Evolutionary conservation across 129 eudicot genomes (phyloP).

Genomic region (Ambrosia trifida): DNA sequence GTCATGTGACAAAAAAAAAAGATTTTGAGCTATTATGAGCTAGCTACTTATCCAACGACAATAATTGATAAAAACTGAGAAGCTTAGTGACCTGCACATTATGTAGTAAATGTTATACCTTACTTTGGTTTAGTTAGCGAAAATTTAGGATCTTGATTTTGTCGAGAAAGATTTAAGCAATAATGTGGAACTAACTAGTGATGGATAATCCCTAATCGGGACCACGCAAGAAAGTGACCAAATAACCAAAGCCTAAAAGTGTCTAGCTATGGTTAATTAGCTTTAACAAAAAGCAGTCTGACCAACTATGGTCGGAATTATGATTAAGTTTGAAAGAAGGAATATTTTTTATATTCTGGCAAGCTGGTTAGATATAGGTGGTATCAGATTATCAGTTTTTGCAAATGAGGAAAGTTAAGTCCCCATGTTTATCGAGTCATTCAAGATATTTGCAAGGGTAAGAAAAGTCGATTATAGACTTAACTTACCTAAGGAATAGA

Average conservation of each 20-base stretch:
- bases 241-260: background rate
- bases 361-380: no score
- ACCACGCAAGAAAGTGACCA: background rate
- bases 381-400: no score
- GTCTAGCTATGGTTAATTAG: background rate
- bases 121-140: background rate
- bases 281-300: no score
- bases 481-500: no score
- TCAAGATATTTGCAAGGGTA: no score
- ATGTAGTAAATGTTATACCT: background rate
- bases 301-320: no score
- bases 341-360: no score
- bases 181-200: background rate
- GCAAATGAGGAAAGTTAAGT: no score
- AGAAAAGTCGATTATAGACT: no score
- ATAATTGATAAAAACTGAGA: background rate
- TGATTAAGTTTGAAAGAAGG: no score
- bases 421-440: no score
- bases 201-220: background rate
- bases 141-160: slow-evolving; percentile 13
- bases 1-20: background rate
- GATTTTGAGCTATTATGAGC: background rate
- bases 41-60: background rate
- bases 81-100: background rate
- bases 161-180: background rate